Base-by-base conservation (phyloP, 2,329 filamentous ascomycete genomes). In the Penicillium sp. region DNA sequence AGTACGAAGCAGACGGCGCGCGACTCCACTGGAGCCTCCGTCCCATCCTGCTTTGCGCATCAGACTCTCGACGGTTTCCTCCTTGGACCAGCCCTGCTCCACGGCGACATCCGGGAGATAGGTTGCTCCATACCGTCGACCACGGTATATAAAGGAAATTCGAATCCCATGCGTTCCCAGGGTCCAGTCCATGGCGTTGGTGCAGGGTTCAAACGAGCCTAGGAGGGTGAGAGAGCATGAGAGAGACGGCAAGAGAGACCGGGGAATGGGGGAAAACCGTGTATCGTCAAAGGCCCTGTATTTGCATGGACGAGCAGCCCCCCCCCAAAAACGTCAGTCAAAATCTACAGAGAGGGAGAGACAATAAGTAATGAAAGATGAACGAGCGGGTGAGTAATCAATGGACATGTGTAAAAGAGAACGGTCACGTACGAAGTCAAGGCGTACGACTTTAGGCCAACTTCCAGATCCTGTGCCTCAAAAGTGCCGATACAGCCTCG, bases 401-500 rank as follows among this genome's bases (percentile, higher is more conserved):
- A 9, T 11, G 7, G 9, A 46, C n/a, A 38, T 40, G 13, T 35
- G 13, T 18, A 46, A 29, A 39, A 18, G 33, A 12, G n/a, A 4
- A 13, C 33, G 38, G 46, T 41, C 48, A 70, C 76, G 58, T 72
- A 84, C 67, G 90, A 90, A 44, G 86, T 93, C 56, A 95, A 72
- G 40, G 90, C 86, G 70, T 96, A 97, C 51, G 82, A 83, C 45
- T 82, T 75, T 38, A 98, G 74, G 4, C 90, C 90, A 1, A 80
- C 70, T 28, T 82, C 77, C 9, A 98, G 79, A 43, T 85, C 81
- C 61, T 88, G 82, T 2, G 83, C 68, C 62, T 90, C 86, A 63
- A 97, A 98, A 2, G 91, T 98, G 58, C 93, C 93, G 65, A 98
- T 97, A 75, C 93, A 98, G 50, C 93, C 93, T 50, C 93, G 85